A percentile compares a stretch with the other conserved stretches of the same genome.
phyloP scores from a whole-genome alignment of 768 basidiomycete genomes.

The Arthromyces matolae region DNA sequence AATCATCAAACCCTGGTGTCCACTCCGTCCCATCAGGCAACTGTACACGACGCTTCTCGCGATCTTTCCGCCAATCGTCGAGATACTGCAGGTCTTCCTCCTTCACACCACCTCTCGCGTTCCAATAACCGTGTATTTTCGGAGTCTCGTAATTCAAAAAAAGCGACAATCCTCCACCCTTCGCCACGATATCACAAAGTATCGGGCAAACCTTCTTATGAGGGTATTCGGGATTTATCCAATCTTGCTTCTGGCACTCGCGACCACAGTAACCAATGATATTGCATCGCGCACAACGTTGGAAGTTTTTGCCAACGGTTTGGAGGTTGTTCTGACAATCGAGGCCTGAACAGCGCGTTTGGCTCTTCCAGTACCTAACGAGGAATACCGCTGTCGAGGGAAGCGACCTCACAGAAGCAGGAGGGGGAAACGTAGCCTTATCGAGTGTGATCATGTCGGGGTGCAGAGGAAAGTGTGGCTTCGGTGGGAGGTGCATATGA shows the following conservation, averaged over 20 bases:
- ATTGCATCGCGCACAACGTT: slow-evolving; percentile 8
- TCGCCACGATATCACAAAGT: slow-evolving; percentile 2
- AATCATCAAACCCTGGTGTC: too few relatives aligned
- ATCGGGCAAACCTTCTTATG: slow-evolving; percentile 8
- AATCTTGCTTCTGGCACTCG: slow-evolving; percentile 8
- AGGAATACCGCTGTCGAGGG: too few relatives aligned
- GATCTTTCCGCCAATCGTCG: slow-evolving; percentile 4
- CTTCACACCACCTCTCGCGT: neutral
- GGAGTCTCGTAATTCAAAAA: neutral
- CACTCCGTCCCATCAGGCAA: slow-evolving; percentile 13
- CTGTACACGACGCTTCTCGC: too few relatives aligned
- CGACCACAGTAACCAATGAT: slow-evolving; percentile 9
- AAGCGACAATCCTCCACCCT: neutral
- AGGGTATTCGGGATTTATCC: slow-evolving; percentile 8
- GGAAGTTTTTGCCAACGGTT: slow-evolving; percentile 6
- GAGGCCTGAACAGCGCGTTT: slow-evolving; percentile 8
- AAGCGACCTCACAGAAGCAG: neutral
- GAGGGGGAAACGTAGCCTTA: slow-evolving; percentile 2
- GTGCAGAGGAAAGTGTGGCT: slow-evolving; percentile 9
- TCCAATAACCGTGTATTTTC: slow-evolving; percentile 6
- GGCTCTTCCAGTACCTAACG: neutral
- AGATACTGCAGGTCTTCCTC: slow-evolving; percentile 8
- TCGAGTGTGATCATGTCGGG: slow-evolving; percentile 7
- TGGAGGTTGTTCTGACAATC: slow-evolving; percentile 9
- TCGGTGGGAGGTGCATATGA: slow-evolving; percentile 14